Evolutionary conservation across 805 yeast species (phyloP), one percentile per base, ranked within the genome.

Genomic region (Vanderwaltozyma tropicalis): DNA sequence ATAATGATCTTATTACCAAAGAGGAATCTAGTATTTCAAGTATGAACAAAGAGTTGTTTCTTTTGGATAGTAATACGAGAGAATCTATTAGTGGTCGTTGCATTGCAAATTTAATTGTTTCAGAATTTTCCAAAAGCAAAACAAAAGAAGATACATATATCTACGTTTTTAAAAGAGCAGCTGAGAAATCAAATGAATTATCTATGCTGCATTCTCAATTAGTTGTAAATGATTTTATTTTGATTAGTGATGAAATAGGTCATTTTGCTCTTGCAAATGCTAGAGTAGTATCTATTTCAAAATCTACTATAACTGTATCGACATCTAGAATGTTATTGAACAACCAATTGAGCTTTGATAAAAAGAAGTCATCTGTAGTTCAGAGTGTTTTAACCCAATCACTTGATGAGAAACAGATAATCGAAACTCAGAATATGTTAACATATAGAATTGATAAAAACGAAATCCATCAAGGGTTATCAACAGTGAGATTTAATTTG

Each of bases 171-270:
- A 59, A 57, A 35, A 64, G 79, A 49, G 24, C 48, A 13, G 34
- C 40, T 1, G 28, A 38, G 1, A 35, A 35, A 9, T 6, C 27
- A 4, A 36, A 22, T 8, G 12, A 22, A 3, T 53, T 25, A 38
- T 57, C 52, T 38, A 44, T 48, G 55, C 52, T 46, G 1, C 28
- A 43, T 2, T 61, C 79, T 0, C 85, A 80, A 41, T 48, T 86
- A 2, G 37, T 63, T 0, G 63, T 67, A 28, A 67, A 71, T 44
- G 96, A 88, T 51, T 64, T 75, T 28, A 71, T 88, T 1, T 66
- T 81, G 13, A 63, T 87, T 1, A 86, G 95, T 51, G 95, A 83
- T 55, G 94, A 84, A 48, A 42, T 55, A 0, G 95, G 95, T 1
- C 85, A 81, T 53, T 79, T 79, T 55, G 81, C 84, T 0, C 50